phyloP scores from a whole-genome alignment of 352 stramenopile species.

The Plasmopara viticola region DNA sequence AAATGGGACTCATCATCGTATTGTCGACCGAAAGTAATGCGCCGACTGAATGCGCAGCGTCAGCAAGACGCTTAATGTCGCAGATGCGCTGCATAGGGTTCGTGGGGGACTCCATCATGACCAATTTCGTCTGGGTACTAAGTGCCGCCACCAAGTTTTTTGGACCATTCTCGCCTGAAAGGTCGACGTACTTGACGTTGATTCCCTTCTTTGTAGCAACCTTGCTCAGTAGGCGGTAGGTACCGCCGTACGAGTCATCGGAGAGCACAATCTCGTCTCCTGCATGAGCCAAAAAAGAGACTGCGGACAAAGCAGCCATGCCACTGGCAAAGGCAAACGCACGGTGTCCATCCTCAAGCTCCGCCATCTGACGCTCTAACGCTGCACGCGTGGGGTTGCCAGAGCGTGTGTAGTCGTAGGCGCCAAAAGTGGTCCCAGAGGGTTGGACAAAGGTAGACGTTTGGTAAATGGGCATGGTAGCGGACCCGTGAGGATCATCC shows the following conservation, averaged over 20 bases:
- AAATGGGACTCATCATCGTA: conserved; percentile 94
- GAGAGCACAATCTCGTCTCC: conserved; percentile 92
- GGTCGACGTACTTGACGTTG: conserved; percentile 75
- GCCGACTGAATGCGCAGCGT: conserved; percentile 73
- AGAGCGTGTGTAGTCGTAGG: conserved; percentile 93
- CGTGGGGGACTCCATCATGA: conserved; percentile 96
- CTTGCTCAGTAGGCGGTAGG: conserved; percentile 88
- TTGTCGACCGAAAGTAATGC: conserved; percentile 91
- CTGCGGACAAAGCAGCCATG: conserved; percentile 92
- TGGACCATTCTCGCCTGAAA: conserved; percentile 56
- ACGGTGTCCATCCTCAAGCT: conserved; percentile 60
- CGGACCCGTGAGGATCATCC: conserved; percentile 85
- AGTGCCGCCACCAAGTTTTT: conserved; percentile 59
- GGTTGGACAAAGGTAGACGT: conserved; percentile 87
- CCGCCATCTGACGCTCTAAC: conserved; percentile 90
- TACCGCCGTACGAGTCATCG: conserved; percentile 95
- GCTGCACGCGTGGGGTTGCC: conserved; percentile 91
- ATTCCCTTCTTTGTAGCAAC: conserved; percentile 83
- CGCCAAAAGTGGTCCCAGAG: conserved; percentile 82
- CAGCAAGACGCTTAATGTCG: conserved; percentile 85
- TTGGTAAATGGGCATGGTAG: conserved; percentile 91
- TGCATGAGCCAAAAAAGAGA: conserved; percentile 85
- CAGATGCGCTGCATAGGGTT: conserved; percentile 95
- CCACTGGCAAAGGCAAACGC: conserved; percentile 91
- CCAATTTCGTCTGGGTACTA: conserved; percentile 82